Evolutionary conservation across 106 monocot species (phyloP), one percentile per base, ranked within the genome.

Genomic region (Hemerocallis citrina): DNA sequence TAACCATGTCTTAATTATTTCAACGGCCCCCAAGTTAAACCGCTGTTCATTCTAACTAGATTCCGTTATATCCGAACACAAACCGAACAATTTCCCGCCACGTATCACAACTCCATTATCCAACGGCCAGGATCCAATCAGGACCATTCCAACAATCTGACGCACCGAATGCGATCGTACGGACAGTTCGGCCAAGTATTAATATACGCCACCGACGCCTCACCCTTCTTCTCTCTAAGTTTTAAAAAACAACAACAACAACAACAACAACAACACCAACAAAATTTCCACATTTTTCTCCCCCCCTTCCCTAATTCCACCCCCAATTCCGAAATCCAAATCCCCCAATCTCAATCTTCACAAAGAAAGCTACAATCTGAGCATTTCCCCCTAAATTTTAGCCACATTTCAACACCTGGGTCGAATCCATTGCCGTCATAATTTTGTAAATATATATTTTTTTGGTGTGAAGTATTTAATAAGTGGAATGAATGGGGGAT

Each of bases 181-280:
- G 24, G 65, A 20, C 57, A 34, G 47, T 42, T 43, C 68, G n/a
- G 57, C 42, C 33, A 20, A 22, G 58, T 68, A 57, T 21, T n/a
- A n/a, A n/a, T 59, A 59, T 39, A 59, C 59, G 35, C 59, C 59
- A 59, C 59, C 59, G 59, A 59, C 59, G 59, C 59, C 52, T 54
- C 28, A 31, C 5, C 7, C 22, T 48, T 20, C 45, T 6, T 45
- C 45, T 13, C 42, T 2, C 42, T n/a, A n/a, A n/a, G 49, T 22
- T 19, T 5, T 0, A 49, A 49, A 49, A 3, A n/a, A n/a, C n/a
- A n/a, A n/a, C n/a, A n/a, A n/a, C n/a, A n/a, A n/a, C n/a, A n/a
- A n/a, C n/a, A n/a, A n/a, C n/a, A n/a, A n/a, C n/a, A n/a, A 49
- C 21, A 19, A 49, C 16, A 4, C 5, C 12, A 23, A 25, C 3